These are phyloP conservation scores for Aspergillus sp. DNA, from an alignment of 2,329 filamentous ascomycete species.

Conservation along the genomic window DNA sequence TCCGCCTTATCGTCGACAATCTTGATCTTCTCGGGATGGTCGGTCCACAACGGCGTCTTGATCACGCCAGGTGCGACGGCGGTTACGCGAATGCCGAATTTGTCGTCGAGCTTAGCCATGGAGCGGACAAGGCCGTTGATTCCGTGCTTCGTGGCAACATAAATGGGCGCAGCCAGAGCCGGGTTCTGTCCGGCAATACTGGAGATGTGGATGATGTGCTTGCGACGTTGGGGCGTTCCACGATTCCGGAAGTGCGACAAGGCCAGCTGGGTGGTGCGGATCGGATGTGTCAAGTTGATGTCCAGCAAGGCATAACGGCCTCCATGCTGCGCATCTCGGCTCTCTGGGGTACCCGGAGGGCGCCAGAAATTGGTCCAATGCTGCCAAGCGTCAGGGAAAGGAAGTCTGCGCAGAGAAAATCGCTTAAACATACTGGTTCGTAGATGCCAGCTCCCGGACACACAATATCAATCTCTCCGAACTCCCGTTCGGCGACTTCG, in stretches of 20 bases:
- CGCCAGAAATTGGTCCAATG: constrained; percentile 52
- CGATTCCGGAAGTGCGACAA: constrained; percentile 48
- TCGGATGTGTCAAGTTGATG: constrained; percentile 54
- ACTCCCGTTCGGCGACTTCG: constrained; percentile 47
- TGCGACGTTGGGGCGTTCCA: constrained; percentile 31
- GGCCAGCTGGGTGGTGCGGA: constrained; percentile 52
- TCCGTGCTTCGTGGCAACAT: constrained; percentile 50
- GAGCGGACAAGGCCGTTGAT: constrained; percentile 51
- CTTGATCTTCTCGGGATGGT: constrained; percentile 59
- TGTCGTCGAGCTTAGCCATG: constrained; percentile 49
- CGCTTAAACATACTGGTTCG: constrained; percentile 36
- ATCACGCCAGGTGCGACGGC: constrained; percentile 61
- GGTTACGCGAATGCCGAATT: constrained; percentile 56
- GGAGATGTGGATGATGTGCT: constrained; percentile 49
- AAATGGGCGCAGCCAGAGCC: constrained; percentile 44
- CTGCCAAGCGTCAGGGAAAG: constrained; percentile 22
- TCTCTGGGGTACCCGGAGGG: constrained; percentile 44
- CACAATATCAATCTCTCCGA: constrained; percentile 48
- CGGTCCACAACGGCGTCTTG: constrained; percentile 62
- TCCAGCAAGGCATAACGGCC: constrained; percentile 48
- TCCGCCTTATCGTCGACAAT: constrained; percentile 50
- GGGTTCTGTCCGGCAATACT: constrained; percentile 47
- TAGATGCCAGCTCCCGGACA: constrained; percentile 48
- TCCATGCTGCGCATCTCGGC: constrained; percentile 39
- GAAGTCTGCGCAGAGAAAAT: neutral